A percentile compares a stretch with the other conserved stretches of the same genome.
These are phyloP conservation scores for Liquidambar formosana DNA, from an alignment of 164 flowering plant genomes.

Conservation along the genomic window DNA sequence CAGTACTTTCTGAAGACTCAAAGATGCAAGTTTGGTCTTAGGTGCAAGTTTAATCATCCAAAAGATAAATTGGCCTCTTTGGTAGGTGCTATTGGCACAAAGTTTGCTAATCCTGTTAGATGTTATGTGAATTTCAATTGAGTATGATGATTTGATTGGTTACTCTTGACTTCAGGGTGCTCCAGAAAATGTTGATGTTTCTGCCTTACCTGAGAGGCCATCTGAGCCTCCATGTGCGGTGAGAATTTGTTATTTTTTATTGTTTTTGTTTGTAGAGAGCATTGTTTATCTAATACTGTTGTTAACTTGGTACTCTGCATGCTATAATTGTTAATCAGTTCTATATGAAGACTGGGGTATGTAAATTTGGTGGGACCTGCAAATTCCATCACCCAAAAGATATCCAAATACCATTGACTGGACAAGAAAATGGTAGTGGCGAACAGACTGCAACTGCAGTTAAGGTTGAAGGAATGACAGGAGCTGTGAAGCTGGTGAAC, in stretches of 20 bases:
- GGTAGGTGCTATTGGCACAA: conserved; percentile 32
- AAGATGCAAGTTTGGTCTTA: conserved; percentile 83
- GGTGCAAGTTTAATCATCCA: conserved; percentile 97
- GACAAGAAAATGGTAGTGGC: conserved; percentile 35
- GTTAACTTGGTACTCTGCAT: conserved; percentile 7
- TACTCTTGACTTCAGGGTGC: conserved; percentile 38
- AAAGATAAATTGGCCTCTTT: conserved; percentile 40
- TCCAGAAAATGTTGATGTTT: conserved; percentile 32
- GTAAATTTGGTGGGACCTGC: conserved; percentile 85
- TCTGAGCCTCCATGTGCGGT: conserved; percentile 87
- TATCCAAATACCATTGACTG: conserved; percentile 40
- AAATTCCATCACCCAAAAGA: conserved; percentile 95
- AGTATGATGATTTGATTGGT: conserved; percentile 1
- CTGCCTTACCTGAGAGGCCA: conserved; percentile 84
- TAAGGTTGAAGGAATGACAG: conserved; percentile 23
- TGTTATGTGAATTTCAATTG: not conserved
- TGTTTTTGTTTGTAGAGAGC: conserved; percentile 2
- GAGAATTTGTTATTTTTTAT: too few species aligned
- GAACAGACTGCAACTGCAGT: conserved; percentile 29
- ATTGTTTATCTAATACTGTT: not conserved
- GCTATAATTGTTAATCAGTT: conserved; percentile 42
- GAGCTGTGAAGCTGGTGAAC: conserved; percentile 29
- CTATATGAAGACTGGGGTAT: conserved; percentile 89
- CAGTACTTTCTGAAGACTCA: conserved; percentile 96
- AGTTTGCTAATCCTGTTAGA: not conserved